Conservation (phyloP, 2,329 filamentous ascomycete genomes). For the Calonectria hongkongensis region DNA sequence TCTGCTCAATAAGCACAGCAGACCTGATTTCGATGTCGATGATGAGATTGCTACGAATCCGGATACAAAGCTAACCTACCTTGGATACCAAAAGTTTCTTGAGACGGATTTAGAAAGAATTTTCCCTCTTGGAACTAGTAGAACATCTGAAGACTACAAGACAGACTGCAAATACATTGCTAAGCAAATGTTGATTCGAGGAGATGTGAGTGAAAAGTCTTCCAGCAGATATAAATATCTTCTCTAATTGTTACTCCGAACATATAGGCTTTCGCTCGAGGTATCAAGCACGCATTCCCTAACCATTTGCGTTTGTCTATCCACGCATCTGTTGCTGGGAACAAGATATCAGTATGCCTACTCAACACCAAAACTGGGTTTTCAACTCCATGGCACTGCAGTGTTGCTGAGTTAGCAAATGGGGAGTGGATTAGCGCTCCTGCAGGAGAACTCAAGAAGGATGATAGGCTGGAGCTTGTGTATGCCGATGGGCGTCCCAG, state of each 20-base stretch:
- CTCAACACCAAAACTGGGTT: slow-evolving; percentile 56
- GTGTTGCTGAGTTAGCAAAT: slow-evolving; percentile 43
- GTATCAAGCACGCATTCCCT: slow-evolving; percentile 54
- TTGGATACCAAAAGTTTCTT: slow-evolving; percentile 56
- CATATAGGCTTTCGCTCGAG: slow-evolving; percentile 54
- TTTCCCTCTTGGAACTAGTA: slow-evolving; percentile 48
- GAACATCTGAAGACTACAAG: slow-evolving; percentile 50
- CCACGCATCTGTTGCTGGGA: slow-evolving; percentile 53
- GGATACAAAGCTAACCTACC: slow-evolving; percentile 56
- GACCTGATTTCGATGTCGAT: slow-evolving; percentile 53
- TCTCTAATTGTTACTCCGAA: neutral
- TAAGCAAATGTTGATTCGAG: slow-evolving; percentile 58
- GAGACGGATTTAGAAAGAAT: slow-evolving; percentile 56
- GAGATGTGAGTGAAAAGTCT: slow-evolving; percentile 50
- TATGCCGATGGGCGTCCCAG: slow-evolving; percentile 51
- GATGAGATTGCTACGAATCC: slow-evolving; percentile 54
- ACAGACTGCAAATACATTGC: slow-evolving; percentile 54
- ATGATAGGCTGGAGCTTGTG: slow-evolving; percentile 48
- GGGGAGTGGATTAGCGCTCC: slow-evolving; percentile 52
- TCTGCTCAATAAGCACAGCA: slow-evolving; percentile 52
- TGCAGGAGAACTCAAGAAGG: slow-evolving; percentile 53
- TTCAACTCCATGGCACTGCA: slow-evolving; percentile 59
- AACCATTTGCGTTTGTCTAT: slow-evolving; percentile 56
- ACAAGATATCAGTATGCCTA: slow-evolving; percentile 56
- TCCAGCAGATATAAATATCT: no score